These are phyloP conservation scores for Anisodus acutangulus DNA, from an alignment of 257 asterid species.

Conservation along the genomic window DNA sequence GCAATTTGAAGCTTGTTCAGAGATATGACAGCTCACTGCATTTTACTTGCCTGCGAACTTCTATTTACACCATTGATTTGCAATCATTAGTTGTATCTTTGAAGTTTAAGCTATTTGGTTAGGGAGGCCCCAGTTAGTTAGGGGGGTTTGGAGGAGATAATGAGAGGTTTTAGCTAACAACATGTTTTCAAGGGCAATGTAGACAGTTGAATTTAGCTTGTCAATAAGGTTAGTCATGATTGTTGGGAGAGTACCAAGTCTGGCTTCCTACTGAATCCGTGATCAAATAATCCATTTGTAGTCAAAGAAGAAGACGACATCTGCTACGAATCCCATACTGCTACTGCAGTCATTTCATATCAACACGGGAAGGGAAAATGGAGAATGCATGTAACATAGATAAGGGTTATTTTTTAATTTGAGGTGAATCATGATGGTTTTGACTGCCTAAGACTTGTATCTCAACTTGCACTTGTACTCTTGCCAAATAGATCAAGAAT, in stretches of 20 bases:
- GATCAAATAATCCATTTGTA: not conserved
- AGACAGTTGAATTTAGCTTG: not conserved
- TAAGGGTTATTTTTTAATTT: conserved; percentile 7
- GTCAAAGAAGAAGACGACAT: no score
- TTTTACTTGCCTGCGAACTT: not conserved
- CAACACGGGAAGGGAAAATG: conserved; percentile 11
- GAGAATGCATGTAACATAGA: conserved; percentile 19
- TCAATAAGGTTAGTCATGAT: not conserved
- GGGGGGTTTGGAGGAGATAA: not conserved
- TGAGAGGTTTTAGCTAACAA: not conserved
- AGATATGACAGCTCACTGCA: conserved; percentile 14
- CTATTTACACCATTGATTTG: not conserved
- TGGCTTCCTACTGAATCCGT: not conserved
- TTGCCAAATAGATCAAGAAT: conserved; percentile 22
- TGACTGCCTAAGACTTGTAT: not conserved
- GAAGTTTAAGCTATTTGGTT: not conserved
- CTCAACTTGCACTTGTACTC: conserved; percentile 3
- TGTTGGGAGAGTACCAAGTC: not conserved
- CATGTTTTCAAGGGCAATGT: not conserved
- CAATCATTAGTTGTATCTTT: not conserved
- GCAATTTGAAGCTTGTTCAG: conserved; percentile 16
- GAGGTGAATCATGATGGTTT: not conserved
- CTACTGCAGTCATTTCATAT: not conserved
- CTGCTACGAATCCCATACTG: not conserved
- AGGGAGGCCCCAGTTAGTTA: not conserved